Conservation (phyloP, 2,329 filamentous ascomycete genomes). For the Berkeleyomyces rouxiae region DNA sequence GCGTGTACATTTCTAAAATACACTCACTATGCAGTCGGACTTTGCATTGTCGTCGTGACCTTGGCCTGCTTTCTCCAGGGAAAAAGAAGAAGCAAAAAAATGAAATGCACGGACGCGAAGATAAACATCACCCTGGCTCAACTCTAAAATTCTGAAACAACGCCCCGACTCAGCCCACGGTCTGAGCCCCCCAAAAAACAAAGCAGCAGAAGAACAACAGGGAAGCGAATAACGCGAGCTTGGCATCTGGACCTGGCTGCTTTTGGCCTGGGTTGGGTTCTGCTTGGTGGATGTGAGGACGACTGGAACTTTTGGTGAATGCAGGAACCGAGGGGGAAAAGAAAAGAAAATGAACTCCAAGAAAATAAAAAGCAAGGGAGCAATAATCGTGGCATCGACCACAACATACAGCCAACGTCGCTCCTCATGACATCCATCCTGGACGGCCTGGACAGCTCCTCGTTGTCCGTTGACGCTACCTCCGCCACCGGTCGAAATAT, state of each 20-base stretch:
- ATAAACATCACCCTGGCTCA: neutral
- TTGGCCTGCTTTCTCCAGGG: too few relatives aligned
- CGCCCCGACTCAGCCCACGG: neutral
- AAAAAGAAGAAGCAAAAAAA: too few relatives aligned
- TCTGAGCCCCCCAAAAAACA: neutral
- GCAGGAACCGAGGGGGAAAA: slow-evolving; percentile 5
- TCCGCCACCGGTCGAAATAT: too few relatives aligned
- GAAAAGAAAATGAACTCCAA: neutral
- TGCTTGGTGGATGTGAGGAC: neutral
- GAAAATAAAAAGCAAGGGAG: neutral
- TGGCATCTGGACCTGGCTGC: neutral
- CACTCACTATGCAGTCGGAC: too few relatives aligned
- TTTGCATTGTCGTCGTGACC: too few relatives aligned
- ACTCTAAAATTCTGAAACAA: slow-evolving; percentile 1
- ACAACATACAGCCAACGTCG: too few relatives aligned
- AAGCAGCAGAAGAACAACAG: neutral
- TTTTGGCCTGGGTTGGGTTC: neutral
- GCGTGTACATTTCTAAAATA: too few relatives aligned
- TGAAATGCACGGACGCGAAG: neutral
- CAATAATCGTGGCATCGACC: too few relatives aligned
- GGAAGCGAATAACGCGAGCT: neutral
- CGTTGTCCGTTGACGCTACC: too few relatives aligned
- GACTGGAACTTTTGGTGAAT: neutral
- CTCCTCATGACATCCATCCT: too few relatives aligned
- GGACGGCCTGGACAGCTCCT: too few relatives aligned